Conservation (phyloP, 140 eudicot genomes). For the Ambrosia hybrid region DNA sequence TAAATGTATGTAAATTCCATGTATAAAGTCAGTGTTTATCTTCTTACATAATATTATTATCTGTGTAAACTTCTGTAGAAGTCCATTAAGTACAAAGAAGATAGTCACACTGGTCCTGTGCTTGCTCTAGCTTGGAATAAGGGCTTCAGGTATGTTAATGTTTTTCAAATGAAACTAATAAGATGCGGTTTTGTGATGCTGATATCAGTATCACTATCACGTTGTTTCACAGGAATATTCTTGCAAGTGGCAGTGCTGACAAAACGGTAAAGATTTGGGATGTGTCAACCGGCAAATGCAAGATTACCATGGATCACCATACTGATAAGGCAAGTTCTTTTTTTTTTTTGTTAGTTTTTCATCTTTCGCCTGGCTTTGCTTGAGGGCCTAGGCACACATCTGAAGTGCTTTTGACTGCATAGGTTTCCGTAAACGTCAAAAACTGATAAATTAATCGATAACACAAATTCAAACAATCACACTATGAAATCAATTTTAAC, state of each 20-base stretch:
- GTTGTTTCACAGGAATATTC: slow-evolving; percentile 57
- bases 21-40: too few species aligned
- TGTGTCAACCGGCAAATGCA: slow-evolving; percentile 68
- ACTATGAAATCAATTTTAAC: too few species aligned
- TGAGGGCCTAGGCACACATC: too few species aligned
- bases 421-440: too few species aligned
- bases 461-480: too few species aligned
- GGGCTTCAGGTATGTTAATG: slow-evolving; percentile 58
- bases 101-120: slow-evolving; percentile 85
- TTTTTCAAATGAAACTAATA: neutral
- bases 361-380: neutral
- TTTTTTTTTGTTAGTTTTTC: neutral
- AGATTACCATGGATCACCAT: slow-evolving; percentile 73
- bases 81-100: slow-evolving; percentile 79
- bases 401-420: too few species aligned
- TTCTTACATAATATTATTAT: neutral
- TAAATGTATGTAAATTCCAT: too few species aligned
- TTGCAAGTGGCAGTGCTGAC: slow-evolving; percentile 98
- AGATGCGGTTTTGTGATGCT: neutral
- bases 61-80: slow-evolving; percentile 41
- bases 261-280: slow-evolving; percentile 92
- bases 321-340: slow-evolving; percentile 76
- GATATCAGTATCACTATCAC: slow-evolving; percentile 10
- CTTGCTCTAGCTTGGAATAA: slow-evolving; percentile 94
- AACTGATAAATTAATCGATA: too few species aligned